phyloP scores from a whole-genome alignment of 805 yeast species.

The Peterozyma xylosa region DNA sequence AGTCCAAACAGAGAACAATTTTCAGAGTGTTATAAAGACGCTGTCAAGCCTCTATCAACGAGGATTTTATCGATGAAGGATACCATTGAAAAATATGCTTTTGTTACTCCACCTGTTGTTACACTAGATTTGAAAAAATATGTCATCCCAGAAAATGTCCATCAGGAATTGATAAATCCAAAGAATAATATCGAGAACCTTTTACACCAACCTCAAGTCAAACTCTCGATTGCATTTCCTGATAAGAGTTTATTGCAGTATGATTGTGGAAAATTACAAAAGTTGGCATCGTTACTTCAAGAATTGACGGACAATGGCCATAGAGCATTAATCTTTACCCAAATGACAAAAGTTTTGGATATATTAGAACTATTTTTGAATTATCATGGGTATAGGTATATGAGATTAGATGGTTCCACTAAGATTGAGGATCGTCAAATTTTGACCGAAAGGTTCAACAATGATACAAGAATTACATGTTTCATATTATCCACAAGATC shows the following conservation, averaged over 20 bases:
- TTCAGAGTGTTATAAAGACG: conserved; percentile 20
- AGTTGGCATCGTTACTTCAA: conserved; percentile 65
- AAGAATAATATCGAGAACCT: conserved; percentile 31
- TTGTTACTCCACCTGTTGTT: conserved; percentile 83
- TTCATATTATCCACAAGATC: conserved; percentile 93
- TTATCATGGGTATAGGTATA: conserved; percentile 87
- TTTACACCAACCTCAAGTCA: conserved; percentile 79
- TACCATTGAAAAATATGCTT: conserved; percentile 67
- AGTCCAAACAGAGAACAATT: conserved; percentile 12
- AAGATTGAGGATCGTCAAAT: conserved; percentile 95
- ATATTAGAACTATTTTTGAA: conserved; percentile 88
- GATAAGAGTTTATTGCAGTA: conserved; percentile 87
- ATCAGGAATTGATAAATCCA: conserved; percentile 21
- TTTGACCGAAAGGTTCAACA: conserved; percentile 86
- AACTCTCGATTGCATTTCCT: conserved; percentile 89
- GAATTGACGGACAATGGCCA: conserved; percentile 83
- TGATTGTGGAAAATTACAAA: conserved; percentile 95
- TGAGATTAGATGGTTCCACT: conserved; percentile 96
- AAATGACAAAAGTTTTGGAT: conserved; percentile 95
- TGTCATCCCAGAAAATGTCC: conserved; percentile 31
- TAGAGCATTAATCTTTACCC: conserved; percentile 91
- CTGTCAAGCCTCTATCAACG: conserved; percentile 33
- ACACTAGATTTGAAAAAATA: conserved; percentile 61
- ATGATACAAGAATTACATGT: conserved; percentile 79
- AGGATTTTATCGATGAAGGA: conserved; percentile 35